Conservation (phyloP, 2,329 filamentous ascomycete genomes). For the Decorospora gaudefroyi region DNA sequence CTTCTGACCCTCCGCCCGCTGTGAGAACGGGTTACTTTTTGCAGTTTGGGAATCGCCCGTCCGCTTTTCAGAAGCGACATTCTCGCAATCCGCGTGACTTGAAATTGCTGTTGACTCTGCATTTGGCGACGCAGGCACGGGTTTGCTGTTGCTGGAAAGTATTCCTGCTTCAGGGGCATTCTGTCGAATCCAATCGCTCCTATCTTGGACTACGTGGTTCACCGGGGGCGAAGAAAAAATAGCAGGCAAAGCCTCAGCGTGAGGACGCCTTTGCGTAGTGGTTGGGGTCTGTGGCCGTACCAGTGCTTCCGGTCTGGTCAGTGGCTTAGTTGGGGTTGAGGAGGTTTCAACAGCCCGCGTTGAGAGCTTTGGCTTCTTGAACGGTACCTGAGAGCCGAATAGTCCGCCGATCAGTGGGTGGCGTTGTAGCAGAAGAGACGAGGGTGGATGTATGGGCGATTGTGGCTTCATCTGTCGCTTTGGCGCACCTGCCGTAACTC, state of each 20-base stretch:
- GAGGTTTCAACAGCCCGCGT: conserved; percentile 13
- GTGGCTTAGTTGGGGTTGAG: conserved; percentile 21
- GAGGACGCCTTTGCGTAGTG: conserved; percentile 2
- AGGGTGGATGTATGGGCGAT: background rate
- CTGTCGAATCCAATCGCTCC: conserved; percentile 6
- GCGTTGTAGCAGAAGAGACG: conserved; percentile 6
- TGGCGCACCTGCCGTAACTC: background rate
- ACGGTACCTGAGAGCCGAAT: conserved; percentile 11
- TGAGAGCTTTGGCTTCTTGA: conserved; percentile 25
- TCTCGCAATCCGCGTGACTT: conserved; percentile 36
- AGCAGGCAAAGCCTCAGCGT: conserved; percentile 3
- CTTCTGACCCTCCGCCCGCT: conserved; percentile 13
- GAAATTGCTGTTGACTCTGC: conserved; percentile 50
- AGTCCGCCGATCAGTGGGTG: conserved; percentile 22
- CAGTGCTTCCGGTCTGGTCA: conserved; percentile 7
- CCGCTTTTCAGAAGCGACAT: conserved; percentile 38
- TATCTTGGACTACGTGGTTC: conserved; percentile 3
- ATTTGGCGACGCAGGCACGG: conserved; percentile 48
- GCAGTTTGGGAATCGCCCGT: conserved; percentile 35
- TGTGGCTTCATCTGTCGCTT: conserved; percentile 2
- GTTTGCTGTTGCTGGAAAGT: conserved; percentile 51
- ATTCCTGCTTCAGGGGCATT: conserved; percentile 22
- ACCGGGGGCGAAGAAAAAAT: conserved; percentile 22
- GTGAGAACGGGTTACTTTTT: conserved; percentile 36
- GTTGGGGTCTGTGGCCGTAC: conserved; percentile 13